Evolutionary conservation across 2,329 filamentous ascomycete genomes (phyloP), one percentile per base, ranked within the genome.

Genomic region (Botrytis fragariae): DNA sequence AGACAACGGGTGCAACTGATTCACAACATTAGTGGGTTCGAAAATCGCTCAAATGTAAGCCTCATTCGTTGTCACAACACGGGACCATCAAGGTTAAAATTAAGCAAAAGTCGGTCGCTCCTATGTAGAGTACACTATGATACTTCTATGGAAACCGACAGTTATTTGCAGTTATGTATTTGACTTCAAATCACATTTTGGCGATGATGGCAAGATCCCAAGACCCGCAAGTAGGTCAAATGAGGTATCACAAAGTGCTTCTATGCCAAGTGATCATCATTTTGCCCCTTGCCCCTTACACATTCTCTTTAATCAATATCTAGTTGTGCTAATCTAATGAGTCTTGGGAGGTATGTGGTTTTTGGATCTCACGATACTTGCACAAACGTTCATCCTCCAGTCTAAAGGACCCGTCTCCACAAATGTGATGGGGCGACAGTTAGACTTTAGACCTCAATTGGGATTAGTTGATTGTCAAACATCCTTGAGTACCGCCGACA

Each of bases 31-130:
- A 54, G 59, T 37, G 60, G 37, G 61, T 39, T 45, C 14, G 54
- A 63, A 71, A 71, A 57, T 71, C 60, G 37, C 69, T 71, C 69
- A 71, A 32, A 65, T 51, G 45, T 39, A 44, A 71, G 69, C 60
- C 37, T 68, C 48, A 44, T 57, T 57, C 64, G 45, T 54, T 65
- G 69, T 65, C 45, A 71, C 64, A 57, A 65, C 60, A 54, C 45
- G n/a, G 59, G 45, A 65, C 9, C 35, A 71, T 57, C 45, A 71
- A 54, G 35, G 8, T 54, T 45, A 20, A 42, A 63, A 42, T 29
- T 57, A 44, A 29, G 45, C 60, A 44, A 32, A 18, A 59, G 12
- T 44, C 35, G 45, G 25, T 32, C 18, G 9, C 39, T 22, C 25
- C 22, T 68, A 68, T 42, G 63, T 67, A 39, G 35, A 42, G 64